phyloP scores from a whole-genome alignment of 768 basidiomycete genomes.

The Mycena polygramma region DNA sequence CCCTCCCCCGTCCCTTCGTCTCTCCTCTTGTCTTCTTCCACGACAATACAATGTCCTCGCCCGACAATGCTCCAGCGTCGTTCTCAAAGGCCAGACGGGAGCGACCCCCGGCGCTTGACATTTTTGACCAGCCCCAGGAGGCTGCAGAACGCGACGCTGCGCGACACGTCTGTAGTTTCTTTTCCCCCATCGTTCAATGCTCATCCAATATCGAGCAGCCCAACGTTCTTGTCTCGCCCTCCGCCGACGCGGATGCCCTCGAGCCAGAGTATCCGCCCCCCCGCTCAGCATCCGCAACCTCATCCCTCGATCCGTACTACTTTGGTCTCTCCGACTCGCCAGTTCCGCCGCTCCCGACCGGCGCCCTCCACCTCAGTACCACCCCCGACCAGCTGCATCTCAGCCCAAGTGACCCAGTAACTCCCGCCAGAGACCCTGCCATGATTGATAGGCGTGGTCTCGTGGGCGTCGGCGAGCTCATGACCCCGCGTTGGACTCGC shows the following conservation, averaged over 20 bases:
- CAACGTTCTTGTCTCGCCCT: slow-evolving; percentile 61
- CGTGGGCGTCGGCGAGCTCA: slow-evolving; percentile 94
- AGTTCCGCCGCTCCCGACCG: slow-evolving; percentile 63
- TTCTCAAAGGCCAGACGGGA: slow-evolving; percentile 57
- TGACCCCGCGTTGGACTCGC: slow-evolving; percentile 94
- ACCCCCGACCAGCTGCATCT: slow-evolving; percentile 72
- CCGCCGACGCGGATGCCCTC: slow-evolving; percentile 52
- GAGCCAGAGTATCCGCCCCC: slow-evolving; percentile 65
- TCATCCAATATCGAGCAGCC: slow-evolving; percentile 51
- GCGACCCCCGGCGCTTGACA: slow-evolving; percentile 66
- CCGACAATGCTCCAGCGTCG: slow-evolving; percentile 19
- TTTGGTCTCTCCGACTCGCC: slow-evolving; percentile 83
- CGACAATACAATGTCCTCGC: slow-evolving; percentile 26
- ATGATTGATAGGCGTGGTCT: slow-evolving; percentile 88
- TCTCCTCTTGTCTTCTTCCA: slow-evolving; percentile 24
- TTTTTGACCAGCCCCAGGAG: slow-evolving; percentile 45
- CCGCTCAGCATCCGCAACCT: slow-evolving; percentile 81
- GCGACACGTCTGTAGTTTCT: slow-evolving; percentile 50
- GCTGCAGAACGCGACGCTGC: slow-evolving; percentile 49
- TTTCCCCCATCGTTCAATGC: slow-evolving; percentile 39
- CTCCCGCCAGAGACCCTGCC: slow-evolving; percentile 83
- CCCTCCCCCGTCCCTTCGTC: slow-evolving; percentile 38
- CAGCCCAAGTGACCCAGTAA: slow-evolving; percentile 63
- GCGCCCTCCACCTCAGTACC: slow-evolving; percentile 55
- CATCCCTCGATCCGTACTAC: slow-evolving; percentile 91